These are phyloP conservation scores for Amanita rimosa DNA, from an alignment of 768 basidiomycete genomes.

Conservation along the genomic window DNA sequence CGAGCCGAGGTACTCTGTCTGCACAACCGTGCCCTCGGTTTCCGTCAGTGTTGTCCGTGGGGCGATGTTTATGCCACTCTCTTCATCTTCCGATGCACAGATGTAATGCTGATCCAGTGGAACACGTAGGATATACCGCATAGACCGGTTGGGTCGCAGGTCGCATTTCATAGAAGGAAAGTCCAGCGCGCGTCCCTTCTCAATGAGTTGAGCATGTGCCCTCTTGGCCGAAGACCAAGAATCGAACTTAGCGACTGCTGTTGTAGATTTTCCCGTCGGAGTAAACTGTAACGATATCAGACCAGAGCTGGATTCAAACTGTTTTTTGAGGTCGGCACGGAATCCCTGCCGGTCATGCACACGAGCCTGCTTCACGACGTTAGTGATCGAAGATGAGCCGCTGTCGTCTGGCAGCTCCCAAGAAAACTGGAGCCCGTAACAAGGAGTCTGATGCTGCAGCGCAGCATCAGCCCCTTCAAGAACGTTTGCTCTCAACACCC, in stretches of 20 bases:
- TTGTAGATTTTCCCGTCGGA: background rate
- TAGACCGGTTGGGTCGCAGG: constrained; percentile 25
- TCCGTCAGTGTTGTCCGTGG: background rate
- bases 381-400: background rate
- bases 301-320: background rate
- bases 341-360: background rate
- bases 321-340: background rate
- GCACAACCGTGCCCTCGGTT: background rate
- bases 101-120: constrained; percentile 36
- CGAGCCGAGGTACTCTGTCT: background rate
- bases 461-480: background rate
- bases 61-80: background rate
- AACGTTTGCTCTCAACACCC: background rate
- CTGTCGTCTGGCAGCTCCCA: background rate
- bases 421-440: background rate
- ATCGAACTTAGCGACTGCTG: background rate
- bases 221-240: constrained; percentile 35
- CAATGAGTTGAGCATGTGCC: constrained; percentile 24
- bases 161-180: constrained; percentile 25
- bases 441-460: background rate
- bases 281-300: background rate
- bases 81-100: constrained; percentile 15
- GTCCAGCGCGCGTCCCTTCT: constrained; percentile 17
- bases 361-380: background rate
- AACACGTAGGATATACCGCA: constrained; percentile 35